A percentile compares a stretch with the other conserved stretches of the same genome.
Evolutionary conservation across 1,139 yeast genomes (phyloP).

Genomic region (Yamadazyma sp.): DNA sequence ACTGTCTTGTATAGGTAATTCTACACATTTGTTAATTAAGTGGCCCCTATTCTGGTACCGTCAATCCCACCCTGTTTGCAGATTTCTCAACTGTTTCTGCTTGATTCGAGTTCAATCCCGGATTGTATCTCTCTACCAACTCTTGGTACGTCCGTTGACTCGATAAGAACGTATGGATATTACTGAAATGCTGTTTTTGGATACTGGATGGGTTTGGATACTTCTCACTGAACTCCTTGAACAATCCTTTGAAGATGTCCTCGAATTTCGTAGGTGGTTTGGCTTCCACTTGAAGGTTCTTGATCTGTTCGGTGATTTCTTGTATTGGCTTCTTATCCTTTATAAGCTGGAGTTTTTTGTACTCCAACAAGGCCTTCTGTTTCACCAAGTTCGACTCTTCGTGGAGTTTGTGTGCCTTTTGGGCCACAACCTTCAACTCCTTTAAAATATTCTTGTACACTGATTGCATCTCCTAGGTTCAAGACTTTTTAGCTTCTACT

Average conservation of each 20-base stretch:
- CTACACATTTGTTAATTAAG: not conserved
- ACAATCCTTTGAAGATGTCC: constrained; percentile 25
- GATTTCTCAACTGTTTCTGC: constrained; percentile 75
- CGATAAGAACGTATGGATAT: constrained; percentile 55
- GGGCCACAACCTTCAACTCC: constrained; percentile 48
- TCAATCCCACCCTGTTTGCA: constrained; percentile 82
- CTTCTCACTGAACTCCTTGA: constrained; percentile 20
- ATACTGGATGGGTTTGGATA: constrained; percentile 15
- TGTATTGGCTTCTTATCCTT: constrained; percentile 38
- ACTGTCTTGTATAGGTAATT: not conserved
- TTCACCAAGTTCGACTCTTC: constrained; percentile 47
- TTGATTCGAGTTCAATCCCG: constrained; percentile 76
- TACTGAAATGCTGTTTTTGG: constrained; percentile 38
- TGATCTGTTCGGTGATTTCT: constrained; percentile 33
- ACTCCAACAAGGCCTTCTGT: constrained; percentile 51
- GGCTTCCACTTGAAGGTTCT: constrained; percentile 20
- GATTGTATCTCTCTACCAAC: constrained; percentile 81
- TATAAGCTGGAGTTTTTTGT: constrained; percentile 52
- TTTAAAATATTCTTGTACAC: constrained; percentile 26
- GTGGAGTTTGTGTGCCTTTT: constrained; percentile 43
- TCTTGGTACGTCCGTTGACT: constrained; percentile 80
- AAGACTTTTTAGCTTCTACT: too few species aligned
- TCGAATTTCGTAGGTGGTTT: constrained; percentile 15
- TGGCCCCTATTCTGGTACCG: constrained; percentile 22
- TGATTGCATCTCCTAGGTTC: constrained; percentile 10